These are phyloP conservation scores for Salix viminalis DNA, from an alignment of 345 rosid species.

Conservation along the genomic window DNA sequence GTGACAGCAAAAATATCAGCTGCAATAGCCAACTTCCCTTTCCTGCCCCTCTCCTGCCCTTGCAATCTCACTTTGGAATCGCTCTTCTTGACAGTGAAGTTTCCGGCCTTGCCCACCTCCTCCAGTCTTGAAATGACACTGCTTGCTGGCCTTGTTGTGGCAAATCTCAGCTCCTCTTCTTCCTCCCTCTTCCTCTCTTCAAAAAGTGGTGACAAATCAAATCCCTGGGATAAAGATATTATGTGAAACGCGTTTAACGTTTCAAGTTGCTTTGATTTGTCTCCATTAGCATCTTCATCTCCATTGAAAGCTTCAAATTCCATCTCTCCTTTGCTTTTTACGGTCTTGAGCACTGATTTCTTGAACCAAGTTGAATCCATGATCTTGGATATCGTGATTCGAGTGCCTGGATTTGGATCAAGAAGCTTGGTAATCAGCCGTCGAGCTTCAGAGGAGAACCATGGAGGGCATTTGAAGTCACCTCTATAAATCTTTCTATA, in stretches of 20 bases:
- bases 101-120: constrained; percentile 62
- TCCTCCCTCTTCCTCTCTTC: constrained; percentile 85
- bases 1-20: constrained; percentile 79
- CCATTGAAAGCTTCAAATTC: constrained; percentile 31
- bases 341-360: constrained; percentile 37
- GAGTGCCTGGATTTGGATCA: constrained; percentile 68
- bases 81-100: constrained; percentile 66
- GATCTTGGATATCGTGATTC: constrained; percentile 51
- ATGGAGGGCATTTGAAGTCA: constrained; percentile 86
- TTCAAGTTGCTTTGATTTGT: constrained; percentile 46
- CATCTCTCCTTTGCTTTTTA: constrained; percentile 19
- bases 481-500: constrained; percentile 80
- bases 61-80: constrained; percentile 66
- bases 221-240: constrained; percentile 80
- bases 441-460: constrained; percentile 80
- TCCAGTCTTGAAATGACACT: constrained; percentile 78
- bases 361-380: constrained; percentile 80
- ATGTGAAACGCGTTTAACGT: constrained; percentile 85
- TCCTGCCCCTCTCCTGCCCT: constrained; percentile 75
- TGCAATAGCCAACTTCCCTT: constrained; percentile 70
- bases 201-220: constrained; percentile 76
- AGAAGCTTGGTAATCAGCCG: constrained; percentile 69
- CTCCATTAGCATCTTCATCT: constrained; percentile 12
- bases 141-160: constrained; percentile 71
- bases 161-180: constrained; percentile 75